Conservation (phyloP, 495 filamentous ascomycete genomes). For the Trichoderma asperelloides region DNA sequence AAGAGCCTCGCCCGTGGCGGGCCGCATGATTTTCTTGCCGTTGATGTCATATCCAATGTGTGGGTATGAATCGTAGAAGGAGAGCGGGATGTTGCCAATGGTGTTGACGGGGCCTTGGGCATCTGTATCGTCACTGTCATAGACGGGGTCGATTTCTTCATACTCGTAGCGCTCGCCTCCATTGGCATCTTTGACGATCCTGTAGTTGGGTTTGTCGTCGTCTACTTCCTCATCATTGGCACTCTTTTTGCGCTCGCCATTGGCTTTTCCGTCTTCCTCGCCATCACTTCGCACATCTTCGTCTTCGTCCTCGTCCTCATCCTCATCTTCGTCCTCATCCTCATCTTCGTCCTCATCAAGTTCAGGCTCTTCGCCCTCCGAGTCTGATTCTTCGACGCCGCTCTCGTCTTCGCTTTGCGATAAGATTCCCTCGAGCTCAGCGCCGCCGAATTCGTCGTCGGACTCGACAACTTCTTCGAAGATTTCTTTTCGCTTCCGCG, state of each 20-base stretch:
- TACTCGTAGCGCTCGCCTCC: slow-evolving; percentile 53
- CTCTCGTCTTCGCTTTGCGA: slow-evolving; percentile 45
- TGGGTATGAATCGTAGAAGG: slow-evolving; percentile 94
- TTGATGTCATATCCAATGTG: slow-evolving; percentile 99
- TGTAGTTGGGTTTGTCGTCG: slow-evolving; percentile 48
- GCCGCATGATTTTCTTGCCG: slow-evolving; percentile 93
- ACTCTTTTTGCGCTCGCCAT: slow-evolving; percentile 23
- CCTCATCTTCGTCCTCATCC: slow-evolving; percentile 25
- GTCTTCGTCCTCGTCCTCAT: slow-evolving; percentile 21
- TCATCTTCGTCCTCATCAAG: slow-evolving; percentile 29
- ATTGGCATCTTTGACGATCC: slow-evolving; percentile 47
- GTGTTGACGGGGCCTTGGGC: slow-evolving; percentile 73
- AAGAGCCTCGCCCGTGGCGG: slow-evolving; percentile 85
- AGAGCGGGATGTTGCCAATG: slow-evolving; percentile 87
- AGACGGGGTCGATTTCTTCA: slow-evolving; percentile 85
- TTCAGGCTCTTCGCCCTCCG: slow-evolving; percentile 29
- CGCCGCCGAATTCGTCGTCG: slow-evolving; percentile 57
- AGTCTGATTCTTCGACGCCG: slow-evolving; percentile 32
- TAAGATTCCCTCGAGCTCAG: slow-evolving; percentile 55
- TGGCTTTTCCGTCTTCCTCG: slow-evolving; percentile 22
- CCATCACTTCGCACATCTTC: slow-evolving; percentile 18
- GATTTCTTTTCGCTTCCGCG: slow-evolving; percentile 22
- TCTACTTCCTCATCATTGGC: slow-evolving; percentile 20
- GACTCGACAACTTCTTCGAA: slow-evolving; percentile 29
- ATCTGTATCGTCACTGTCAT: slow-evolving; percentile 92